Evolutionary conservation across 139 green algal species (phyloP).

Genomic region (Ettlia oleoabundans): DNA sequence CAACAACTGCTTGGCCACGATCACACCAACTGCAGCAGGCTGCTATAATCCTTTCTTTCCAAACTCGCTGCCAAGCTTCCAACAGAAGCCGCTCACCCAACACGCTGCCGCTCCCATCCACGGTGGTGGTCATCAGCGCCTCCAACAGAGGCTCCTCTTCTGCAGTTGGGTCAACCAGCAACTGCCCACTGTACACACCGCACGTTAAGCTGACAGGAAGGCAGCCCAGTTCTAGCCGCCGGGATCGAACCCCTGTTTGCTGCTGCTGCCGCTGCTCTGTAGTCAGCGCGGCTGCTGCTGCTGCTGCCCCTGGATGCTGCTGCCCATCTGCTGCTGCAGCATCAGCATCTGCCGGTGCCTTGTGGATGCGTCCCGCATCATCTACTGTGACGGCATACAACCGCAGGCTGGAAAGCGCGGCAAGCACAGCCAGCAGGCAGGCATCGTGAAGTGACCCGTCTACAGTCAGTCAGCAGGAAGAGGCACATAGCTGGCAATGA

Average conservation of each 20-base stretch:
- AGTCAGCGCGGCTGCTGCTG: slow-evolving; percentile 7
- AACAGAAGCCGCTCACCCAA: slow-evolving; percentile 52
- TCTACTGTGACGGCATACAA: slow-evolving; percentile 53
- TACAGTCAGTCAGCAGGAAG: slow-evolving; percentile 17
- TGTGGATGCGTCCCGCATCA: slow-evolving; percentile 54
- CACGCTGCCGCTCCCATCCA: slow-evolving; percentile 58
- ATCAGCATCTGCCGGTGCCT: not conserved
- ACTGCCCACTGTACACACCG: slow-evolving; percentile 49
- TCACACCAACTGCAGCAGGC: not conserved
- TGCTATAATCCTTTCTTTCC: not conserved
- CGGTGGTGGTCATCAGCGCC: slow-evolving; percentile 49
- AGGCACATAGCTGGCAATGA: not conserved
- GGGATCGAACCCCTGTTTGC: not conserved
- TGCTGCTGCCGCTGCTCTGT: slow-evolving; percentile 7
- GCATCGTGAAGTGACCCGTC: slow-evolving; percentile 74
- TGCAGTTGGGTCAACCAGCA: slow-evolving; percentile 71
- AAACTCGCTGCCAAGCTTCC: too few relatives aligned
- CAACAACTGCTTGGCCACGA: too few relatives aligned
- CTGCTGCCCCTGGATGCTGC: not conserved
- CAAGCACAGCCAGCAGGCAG: slow-evolving; percentile 67
- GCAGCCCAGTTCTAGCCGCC: slow-evolving; percentile 27
- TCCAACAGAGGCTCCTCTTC: slow-evolving; percentile 73
- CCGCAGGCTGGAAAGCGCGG: slow-evolving; percentile 55
- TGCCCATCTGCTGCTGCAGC: not conserved
- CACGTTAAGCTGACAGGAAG: slow-evolving; percentile 57